Conservation (phyloP, 2,329 filamentous ascomycete species). For the Thielaviopsis euricoi region DNA sequence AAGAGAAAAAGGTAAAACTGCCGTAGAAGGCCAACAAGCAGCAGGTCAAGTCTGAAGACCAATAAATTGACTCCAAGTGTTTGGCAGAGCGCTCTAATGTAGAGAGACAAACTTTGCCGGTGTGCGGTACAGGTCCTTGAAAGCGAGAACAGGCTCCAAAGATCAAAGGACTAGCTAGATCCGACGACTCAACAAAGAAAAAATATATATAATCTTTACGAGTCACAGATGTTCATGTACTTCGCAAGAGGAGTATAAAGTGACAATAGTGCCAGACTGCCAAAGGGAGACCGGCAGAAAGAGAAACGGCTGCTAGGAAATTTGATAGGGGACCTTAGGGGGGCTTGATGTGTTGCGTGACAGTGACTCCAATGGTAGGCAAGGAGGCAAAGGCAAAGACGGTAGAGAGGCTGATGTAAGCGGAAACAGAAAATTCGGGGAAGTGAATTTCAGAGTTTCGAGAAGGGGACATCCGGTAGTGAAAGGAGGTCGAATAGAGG, state of each 20-base stretch:
- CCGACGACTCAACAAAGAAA: neutral
- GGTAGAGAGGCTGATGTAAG: neutral
- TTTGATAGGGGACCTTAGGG: slow-evolving; percentile 1
- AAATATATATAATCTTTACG: neutral
- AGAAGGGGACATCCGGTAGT: slow-evolving; percentile 4
- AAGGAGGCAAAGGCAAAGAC: neutral
- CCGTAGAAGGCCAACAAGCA: slow-evolving; percentile 4
- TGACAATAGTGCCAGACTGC: neutral
- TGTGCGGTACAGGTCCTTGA: neutral
- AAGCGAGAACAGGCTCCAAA: neutral
- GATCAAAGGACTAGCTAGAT: neutral
- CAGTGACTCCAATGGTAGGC: neutral
- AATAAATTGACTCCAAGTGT: neutral
- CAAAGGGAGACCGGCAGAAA: neutral
- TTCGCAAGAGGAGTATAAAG: neutral
- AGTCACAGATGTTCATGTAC: neutral
- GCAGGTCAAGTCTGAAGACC: neutral
- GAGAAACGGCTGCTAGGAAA: neutral
- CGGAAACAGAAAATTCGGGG: neutral
- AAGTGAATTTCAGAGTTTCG: neutral
- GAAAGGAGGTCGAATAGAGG: neutral
- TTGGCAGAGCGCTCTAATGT: neutral
- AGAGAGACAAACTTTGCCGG: neutral
- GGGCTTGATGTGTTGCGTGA: slow-evolving; percentile 3
- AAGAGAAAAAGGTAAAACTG: neutral